A percentile compares a stretch with the other conserved stretches of the same genome.
phyloP scores from a whole-genome alignment of 345 rosid genomes.

The Balakata baccata region DNA sequence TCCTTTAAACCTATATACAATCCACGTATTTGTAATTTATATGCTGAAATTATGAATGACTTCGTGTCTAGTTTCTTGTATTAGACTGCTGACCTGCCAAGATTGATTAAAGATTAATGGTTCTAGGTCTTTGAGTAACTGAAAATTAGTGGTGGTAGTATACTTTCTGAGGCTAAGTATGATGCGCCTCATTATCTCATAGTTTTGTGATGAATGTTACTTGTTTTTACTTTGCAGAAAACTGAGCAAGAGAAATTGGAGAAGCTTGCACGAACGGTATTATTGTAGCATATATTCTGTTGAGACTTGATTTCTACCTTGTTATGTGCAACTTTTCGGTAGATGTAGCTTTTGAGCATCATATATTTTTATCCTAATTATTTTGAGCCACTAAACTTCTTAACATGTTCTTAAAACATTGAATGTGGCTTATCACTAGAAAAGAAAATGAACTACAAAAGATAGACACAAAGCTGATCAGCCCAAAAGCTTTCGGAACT shows the following conservation, averaged over 20 bases:
- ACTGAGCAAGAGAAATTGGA: slow-evolving; percentile 83
- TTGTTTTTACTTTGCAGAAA: slow-evolving; percentile 53
- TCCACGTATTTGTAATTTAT: neutral
- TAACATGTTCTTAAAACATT: neutral
- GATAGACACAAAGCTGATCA: neutral
- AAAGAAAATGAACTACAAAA: neutral
- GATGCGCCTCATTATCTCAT: neutral
- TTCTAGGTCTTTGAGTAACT: too few relatives aligned
- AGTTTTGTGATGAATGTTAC: neutral
- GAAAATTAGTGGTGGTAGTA: neutral
- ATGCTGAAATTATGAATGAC: neutral
- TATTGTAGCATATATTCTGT: neutral
- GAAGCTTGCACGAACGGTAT: slow-evolving; percentile 87
- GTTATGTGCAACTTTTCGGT: neutral
- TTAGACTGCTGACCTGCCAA: neutral
- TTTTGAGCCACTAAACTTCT: neutral
- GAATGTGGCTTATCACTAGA: neutral
- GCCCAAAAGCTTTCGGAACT: neutral
- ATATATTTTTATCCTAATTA: neutral
- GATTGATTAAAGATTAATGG: neutral
- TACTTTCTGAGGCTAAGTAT: neutral
- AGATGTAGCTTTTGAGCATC: slow-evolving; percentile 1
- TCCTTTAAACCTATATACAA: too few relatives aligned
- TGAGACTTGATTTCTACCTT: slow-evolving; percentile 3
- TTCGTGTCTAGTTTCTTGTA: neutral